Evolutionary conservation across 2,329 filamentous ascomycete genomes (phyloP).

Genomic region (Chaetothyriales sp.): DNA sequence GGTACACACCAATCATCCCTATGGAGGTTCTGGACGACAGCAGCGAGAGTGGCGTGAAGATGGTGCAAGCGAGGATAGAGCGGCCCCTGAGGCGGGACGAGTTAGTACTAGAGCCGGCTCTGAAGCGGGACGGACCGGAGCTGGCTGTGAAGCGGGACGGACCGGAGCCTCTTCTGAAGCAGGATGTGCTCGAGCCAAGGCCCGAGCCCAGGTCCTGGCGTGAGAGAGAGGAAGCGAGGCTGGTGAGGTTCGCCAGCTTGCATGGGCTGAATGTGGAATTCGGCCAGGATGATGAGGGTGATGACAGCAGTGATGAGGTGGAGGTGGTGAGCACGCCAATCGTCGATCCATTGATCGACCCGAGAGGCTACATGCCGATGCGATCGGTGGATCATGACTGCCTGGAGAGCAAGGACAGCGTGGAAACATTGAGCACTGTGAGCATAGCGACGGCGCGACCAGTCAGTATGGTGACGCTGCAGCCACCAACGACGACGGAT

Average conservation of each 20-base stretch:
- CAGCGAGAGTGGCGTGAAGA: neutral
- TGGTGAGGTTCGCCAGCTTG: slow-evolving; percentile 1
- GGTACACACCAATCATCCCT: slow-evolving; percentile 15
- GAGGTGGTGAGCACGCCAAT: neutral
- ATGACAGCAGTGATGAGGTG: neutral
- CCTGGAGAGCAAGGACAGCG: neutral
- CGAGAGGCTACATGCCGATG: neutral
- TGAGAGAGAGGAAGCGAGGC: neutral
- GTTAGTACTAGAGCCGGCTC: neutral
- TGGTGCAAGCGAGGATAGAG: slow-evolving; percentile 14
- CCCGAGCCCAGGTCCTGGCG: neutral
- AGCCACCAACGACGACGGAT: neutral
- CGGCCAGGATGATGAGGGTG: neutral
- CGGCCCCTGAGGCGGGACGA: neutral
- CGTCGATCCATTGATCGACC: neutral
- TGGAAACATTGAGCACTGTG: neutral
- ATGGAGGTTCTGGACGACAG: slow-evolving; percentile 12
- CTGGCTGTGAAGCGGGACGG: neutral
- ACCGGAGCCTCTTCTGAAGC: neutral
- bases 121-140: neutral
- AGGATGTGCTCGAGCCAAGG: neutral
- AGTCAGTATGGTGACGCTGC: neutral
- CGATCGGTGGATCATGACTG: neutral
- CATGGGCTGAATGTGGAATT: neutral
- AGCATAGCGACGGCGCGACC: neutral